phyloP scores from a whole-genome alignment of 169 alveolate species.

The Babesia ovata region DNA sequence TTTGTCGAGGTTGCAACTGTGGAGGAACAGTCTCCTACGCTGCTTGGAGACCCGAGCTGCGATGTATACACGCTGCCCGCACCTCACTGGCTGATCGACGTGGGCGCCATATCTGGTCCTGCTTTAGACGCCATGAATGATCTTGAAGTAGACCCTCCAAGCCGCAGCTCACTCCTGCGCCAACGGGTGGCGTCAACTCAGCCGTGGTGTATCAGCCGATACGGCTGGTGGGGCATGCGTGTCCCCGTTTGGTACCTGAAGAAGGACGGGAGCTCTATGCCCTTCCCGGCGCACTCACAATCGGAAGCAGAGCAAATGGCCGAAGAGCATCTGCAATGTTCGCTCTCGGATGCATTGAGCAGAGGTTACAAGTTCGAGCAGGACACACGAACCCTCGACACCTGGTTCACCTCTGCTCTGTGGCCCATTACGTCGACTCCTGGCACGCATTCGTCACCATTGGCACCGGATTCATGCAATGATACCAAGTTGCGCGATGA shows the following conservation, averaged over 20 bases:
- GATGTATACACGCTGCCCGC: slow-evolving; percentile 21
- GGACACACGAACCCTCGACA: slow-evolving; percentile 48
- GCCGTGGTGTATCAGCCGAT: slow-evolving; percentile 59
- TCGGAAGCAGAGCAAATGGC: slow-evolving; percentile 31
- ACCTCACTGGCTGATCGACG: slow-evolving; percentile 44
- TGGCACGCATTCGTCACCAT: not conserved
- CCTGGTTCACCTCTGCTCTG: slow-evolving; percentile 65
- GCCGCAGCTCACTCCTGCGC: slow-evolving; percentile 19
- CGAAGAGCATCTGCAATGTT: not conserved
- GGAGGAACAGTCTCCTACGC: not conserved
- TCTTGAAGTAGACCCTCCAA: slow-evolving; percentile 42
- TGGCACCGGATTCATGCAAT: not conserved
- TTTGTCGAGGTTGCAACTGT: slow-evolving; percentile 4
- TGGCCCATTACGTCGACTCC: slow-evolving; percentile 50
- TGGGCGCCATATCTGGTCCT: slow-evolving; percentile 1
- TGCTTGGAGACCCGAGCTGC: not conserved
- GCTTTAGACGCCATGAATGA: slow-evolving; percentile 18
- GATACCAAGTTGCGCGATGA: not conserved
- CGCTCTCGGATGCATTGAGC: not conserved
- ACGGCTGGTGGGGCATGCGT: slow-evolving; percentile 66
- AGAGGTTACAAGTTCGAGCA: slow-evolving; percentile 20
- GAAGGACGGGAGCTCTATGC: not conserved
- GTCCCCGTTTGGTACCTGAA: slow-evolving; percentile 40
- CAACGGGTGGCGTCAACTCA: slow-evolving; percentile 28
- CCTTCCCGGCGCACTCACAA: slow-evolving; percentile 21